Base-by-base conservation (phyloP, 441 rosid genomes). In the Adansonia grandidieri region DNA sequence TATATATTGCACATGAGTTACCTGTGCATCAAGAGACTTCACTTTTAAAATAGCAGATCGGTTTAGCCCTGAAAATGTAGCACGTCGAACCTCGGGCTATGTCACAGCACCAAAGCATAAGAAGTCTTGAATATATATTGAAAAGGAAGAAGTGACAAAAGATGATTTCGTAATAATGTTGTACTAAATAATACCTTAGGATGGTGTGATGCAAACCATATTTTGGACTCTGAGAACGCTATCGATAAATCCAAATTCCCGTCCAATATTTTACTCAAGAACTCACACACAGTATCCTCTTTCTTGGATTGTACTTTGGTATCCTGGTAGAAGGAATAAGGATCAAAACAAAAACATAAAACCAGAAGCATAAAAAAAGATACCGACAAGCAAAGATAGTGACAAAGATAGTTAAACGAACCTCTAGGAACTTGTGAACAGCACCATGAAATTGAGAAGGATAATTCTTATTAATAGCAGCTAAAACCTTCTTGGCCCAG, bases 161-260 rank as follows among this genome's bases (percentile, higher is more conserved):
- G 53, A 77, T 28, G 67, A 69, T 37, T 45, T 64, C 68, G 32
- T 77, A 28, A 65, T 51, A 50, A 47, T 75, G 74, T 60, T 77
- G 47, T 56, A 40, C 45, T 32, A 69, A 45, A 77, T 61, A 47
- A 80, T 86, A 97, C 99, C 98, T 82, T 89, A 14, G 98, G 99
- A 83, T 97, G 98, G 84, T 92, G 91, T 82, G 96, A 85, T 63
- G 90, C 89, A 85, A 95, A 88, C 99, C 97, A 95, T 75, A 91
- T 82, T 84, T 92, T 95, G 66, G 98, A 90, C 86, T 89, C 97
- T 70, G 91, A 82, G 53, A 84, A 51, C 8, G 86, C 81, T 15
- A 79, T 60, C 51, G 96, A 80, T 44, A 77, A 77, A 85, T 91
- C 91, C 82, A 86, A 62, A 81, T 88, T 88, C 79, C 88, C 91